A percentile compares a stretch with the other conserved stretches of the same genome.
Evolutionary conservation across 306 rosid genomes (phyloP).

Genomic region (Quercus berberidifolia): DNA sequence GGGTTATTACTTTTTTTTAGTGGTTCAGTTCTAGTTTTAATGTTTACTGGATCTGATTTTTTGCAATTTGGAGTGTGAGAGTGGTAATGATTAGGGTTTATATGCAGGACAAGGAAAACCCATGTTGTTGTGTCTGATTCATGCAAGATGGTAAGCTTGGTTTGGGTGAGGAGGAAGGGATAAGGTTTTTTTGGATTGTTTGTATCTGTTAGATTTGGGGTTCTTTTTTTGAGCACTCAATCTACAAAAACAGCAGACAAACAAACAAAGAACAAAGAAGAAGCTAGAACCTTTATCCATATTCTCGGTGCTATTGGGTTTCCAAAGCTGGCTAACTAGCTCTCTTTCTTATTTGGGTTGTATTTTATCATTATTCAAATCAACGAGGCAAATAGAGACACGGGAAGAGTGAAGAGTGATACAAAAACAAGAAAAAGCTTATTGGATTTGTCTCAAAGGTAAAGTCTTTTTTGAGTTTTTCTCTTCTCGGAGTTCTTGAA

Average conservation of each 20-base stretch:
- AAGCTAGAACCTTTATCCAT: background rate
- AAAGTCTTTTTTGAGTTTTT: background rate
- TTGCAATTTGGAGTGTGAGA: conserved; percentile 2
- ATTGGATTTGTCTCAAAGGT: background rate
- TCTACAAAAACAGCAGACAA: conserved; percentile 1
- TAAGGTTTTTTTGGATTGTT: conserved; percentile 36
- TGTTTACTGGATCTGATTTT: conserved; percentile 42
- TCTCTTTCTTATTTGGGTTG: background rate
- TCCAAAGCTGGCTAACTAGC: background rate
- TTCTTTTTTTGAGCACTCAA: conserved; percentile 24
- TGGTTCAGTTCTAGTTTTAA: background rate
- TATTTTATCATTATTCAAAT: conserved; percentile 9
- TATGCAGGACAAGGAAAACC: conserved; percentile 37
- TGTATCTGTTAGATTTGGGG: conserved; percentile 22
- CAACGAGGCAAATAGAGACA: background rate
- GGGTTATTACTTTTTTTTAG: conserved; percentile 5
- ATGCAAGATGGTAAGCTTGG: conserved; percentile 4
- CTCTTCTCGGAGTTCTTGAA: background rate
- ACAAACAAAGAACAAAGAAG: background rate
- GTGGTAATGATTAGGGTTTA: conserved; percentile 46
- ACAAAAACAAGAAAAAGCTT: background rate
- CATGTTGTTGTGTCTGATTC: conserved; percentile 25
- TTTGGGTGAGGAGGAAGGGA: conserved; percentile 15
- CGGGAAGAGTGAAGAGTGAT: background rate
- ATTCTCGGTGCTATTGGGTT: background rate